Conservation (phyloP, 805 yeast genomes). For the Candida maesae region DNA sequence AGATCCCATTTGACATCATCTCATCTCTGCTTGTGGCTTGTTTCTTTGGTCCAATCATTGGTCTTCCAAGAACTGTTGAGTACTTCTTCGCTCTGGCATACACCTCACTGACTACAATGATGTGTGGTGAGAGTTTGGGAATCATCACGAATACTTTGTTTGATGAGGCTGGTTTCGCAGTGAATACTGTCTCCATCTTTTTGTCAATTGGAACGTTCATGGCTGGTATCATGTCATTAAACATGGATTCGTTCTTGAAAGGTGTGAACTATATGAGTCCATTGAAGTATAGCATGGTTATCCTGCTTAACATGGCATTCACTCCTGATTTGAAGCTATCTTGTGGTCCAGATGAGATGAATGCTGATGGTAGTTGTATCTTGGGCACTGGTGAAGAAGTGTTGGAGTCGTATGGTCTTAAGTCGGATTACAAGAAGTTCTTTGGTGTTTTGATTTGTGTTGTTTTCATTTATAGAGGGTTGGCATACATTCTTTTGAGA, state of each 20-base stretch:
- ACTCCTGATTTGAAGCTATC: constrained; percentile 40
- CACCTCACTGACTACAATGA: constrained; percentile 49
- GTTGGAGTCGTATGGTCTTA: constrained; percentile 41
- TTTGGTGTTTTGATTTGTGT: constrained; percentile 38
- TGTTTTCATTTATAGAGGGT: constrained; percentile 38
- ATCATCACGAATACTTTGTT: constrained; percentile 73
- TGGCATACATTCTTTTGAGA: constrained; percentile 30
- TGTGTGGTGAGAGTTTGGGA: constrained; percentile 84
- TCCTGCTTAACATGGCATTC: constrained; percentile 53
- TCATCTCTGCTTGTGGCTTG: constrained; percentile 56
- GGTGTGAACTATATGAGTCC: constrained; percentile 80
- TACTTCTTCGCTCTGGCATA: constrained; percentile 65
- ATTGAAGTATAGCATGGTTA: constrained; percentile 62
- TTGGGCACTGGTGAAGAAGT: constrained; percentile 55
- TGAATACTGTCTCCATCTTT: constrained; percentile 63
- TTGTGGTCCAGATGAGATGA: constrained; percentile 36
- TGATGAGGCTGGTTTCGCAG: constrained; percentile 74
- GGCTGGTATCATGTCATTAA: constrained; percentile 80
- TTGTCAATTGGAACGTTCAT: constrained; percentile 71
- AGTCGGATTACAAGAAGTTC: constrained; percentile 31
- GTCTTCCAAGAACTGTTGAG: constrained; percentile 62
- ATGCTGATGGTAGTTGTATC: constrained; percentile 42
- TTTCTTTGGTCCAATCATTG: constrained; percentile 65
- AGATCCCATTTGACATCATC: constrained; percentile 62
- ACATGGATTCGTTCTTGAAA: constrained; percentile 64